Evolutionary conservation across 441 rosid species (phyloP), one percentile per base, ranked within the genome.

Genomic region (Populus hybrid): DNA sequence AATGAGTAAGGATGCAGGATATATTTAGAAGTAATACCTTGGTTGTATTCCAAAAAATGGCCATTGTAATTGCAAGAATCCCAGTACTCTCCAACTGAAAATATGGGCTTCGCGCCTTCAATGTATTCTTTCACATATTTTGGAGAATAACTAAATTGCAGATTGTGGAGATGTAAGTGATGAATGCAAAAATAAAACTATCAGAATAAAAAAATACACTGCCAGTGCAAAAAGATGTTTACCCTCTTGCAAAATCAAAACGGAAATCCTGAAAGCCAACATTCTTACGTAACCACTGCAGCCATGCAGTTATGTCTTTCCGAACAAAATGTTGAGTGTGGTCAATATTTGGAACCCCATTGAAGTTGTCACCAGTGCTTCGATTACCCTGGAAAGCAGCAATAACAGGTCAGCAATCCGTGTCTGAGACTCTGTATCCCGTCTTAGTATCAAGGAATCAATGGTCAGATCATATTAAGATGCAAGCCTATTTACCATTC

Each of bases 221-320:
- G 69, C 18, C 81, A 50, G 65, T 72, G 32, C 10, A 46, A 34
- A 79, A 72, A 53, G 76, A 68, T 42, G 42, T 74, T 90, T 92
- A 95, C 97, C 98, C 99, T 75, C 87, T 89, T 57, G 92, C 93
- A 84, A 94, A 95, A 87, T 92, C 99, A 86, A 92, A 95, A 74
- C 95, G 99, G 50, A 94, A 93, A 86, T 95, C 97, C 53, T 92
- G 90, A 89, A 94, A 95, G 50, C 98, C 97, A n/a, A 89, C 87
- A 6, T 79, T 85, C 68, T 84, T 64, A n/a, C 89, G 89, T 26
- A 95, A 76, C 99, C 98, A 87, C 73, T 84, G 88, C 88, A 95
- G 85, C 98, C 97, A 95, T 35, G 78, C 86, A 32, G 80, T 86
- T 64, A 92, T 88, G 87, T 94, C 99, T 82, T 88, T 94, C 67